Conservation (phyloP, 202 grass and related monocot genomes). For the Schoenoplectus tabernaemontani region DNA sequence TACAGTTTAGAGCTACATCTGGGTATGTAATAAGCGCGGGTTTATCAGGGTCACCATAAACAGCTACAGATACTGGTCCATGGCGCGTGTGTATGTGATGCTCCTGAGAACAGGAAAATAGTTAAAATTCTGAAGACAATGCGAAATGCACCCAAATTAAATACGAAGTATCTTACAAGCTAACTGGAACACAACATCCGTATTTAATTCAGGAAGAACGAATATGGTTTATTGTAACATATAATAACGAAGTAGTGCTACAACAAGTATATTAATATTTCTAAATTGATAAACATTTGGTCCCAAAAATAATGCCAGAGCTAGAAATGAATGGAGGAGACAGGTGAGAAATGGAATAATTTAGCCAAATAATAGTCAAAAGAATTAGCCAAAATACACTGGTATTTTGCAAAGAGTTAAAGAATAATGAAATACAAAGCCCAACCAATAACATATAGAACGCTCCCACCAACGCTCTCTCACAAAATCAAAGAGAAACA, state of each 20-base stretch:
- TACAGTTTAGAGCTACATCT: conserved; percentile 87
- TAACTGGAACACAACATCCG: neutral
- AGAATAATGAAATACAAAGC: conserved; percentile 13
- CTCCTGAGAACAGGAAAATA: conserved; percentile 48
- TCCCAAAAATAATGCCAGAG: neutral
- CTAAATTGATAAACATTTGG: neutral
- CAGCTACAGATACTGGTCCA: conserved; percentile 82
- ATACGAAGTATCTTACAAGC: neutral
- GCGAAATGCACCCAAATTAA: neutral
- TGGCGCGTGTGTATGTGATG: conserved; percentile 82
- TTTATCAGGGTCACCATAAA: conserved; percentile 90
- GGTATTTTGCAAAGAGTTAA: neutral
- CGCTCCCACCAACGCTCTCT: neutral
- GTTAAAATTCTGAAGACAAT: conserved; percentile 9
- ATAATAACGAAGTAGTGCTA: neutral
- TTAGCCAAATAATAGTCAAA: neutral
- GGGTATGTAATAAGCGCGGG: conserved; percentile 98
- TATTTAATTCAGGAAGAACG: neutral
- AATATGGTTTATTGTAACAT: neutral
- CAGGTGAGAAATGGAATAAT: neutral
- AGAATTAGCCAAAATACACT: neutral
- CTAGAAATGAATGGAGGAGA: neutral
- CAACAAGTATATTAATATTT: neutral
- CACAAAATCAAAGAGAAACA: neutral
- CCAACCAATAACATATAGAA: conserved; percentile 9